Conservation (phyloP, 129 eudicot genomes). For the Lactuca saligna region DNA sequence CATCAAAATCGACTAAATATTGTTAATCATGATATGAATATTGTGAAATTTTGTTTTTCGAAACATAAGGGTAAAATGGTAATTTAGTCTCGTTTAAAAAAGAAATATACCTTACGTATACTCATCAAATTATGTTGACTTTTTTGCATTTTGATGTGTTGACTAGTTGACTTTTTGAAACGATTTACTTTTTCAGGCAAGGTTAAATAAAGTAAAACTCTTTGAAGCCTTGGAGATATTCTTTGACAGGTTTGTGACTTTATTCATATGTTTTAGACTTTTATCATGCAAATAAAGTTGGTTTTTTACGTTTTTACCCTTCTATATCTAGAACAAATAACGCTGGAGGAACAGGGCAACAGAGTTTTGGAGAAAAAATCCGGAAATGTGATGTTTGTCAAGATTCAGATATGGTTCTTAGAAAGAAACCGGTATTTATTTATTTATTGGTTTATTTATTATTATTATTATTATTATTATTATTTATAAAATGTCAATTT, state of each 20-base stretch:
- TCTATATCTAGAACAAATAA: slow-evolving; percentile 63
- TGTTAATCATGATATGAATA: no score
- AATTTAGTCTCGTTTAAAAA: no score
- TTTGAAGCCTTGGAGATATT: slow-evolving; percentile 80
- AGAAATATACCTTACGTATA: no score
- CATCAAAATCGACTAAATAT: neutral
- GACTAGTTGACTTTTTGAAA: slow-evolving; percentile 6
- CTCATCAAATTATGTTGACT: neutral
- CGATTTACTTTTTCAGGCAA: slow-evolving; percentile 52
- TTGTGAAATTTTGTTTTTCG: neutral
- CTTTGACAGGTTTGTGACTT: slow-evolving; percentile 60
- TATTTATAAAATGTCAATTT: no score
- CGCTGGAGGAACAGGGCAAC: slow-evolving; percentile 52
- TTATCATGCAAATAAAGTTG: slow-evolving; percentile 1
- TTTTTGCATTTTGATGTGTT: neutral
- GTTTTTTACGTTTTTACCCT: neutral
- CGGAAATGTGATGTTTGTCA: slow-evolving; percentile 76
- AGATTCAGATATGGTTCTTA: slow-evolving; percentile 77
- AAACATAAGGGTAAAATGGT: neutral
- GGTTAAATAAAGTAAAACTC: slow-evolving; percentile 64
- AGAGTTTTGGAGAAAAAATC: slow-evolving; percentile 55
- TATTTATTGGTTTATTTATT: neutral
- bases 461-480: no score
- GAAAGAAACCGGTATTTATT: slow-evolving; percentile 66
- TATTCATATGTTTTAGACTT: neutral